phyloP scores from a whole-genome alignment of 2,329 filamentous ascomycete genomes.

The Aspergillus brunneoviolaceus region DNA sequence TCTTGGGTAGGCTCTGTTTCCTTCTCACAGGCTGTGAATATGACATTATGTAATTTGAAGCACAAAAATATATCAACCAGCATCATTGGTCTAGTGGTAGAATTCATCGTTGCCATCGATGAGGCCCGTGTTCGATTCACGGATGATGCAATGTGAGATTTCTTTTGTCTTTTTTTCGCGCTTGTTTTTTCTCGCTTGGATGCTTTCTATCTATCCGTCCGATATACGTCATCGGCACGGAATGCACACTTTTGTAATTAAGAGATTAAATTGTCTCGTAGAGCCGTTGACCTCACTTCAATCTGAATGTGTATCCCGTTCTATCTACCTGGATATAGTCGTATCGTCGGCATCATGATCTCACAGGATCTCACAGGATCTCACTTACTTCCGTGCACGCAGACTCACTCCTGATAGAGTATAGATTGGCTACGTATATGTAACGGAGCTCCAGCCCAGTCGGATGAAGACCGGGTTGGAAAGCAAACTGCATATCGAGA shows the following conservation, averaged over 20 bases:
- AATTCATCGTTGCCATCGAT: slow-evolving; percentile 48
- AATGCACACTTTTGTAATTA: too few relatives aligned
- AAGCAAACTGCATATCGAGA: background rate
- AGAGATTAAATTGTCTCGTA: too few relatives aligned
- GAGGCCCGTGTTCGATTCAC: slow-evolving; percentile 49
- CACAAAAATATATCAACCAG: slow-evolving; percentile 12
- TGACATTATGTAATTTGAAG: background rate
- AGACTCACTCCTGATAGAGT: too few relatives aligned
- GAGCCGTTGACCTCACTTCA: too few relatives aligned
- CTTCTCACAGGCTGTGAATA: too few relatives aligned
- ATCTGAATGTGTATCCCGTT: too few relatives aligned
- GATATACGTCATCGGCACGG: background rate
- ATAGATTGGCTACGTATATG: too few relatives aligned
- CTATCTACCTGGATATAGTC: too few relatives aligned
- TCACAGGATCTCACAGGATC: too few relatives aligned
- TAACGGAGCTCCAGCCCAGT: too few relatives aligned
- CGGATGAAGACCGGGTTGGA: background rate
- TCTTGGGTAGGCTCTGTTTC: background rate
- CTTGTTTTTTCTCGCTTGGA: background rate
- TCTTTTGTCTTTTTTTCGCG: background rate
- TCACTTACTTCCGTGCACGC: too few relatives aligned
- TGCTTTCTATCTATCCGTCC: background rate
- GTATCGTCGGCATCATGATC: too few relatives aligned
- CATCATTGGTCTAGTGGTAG: slow-evolving; percentile 48
- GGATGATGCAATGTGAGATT: slow-evolving; percentile 33